Evolutionary conservation across 441 rosid species (phyloP).

Genomic region (Gossypium schwendimanii): DNA sequence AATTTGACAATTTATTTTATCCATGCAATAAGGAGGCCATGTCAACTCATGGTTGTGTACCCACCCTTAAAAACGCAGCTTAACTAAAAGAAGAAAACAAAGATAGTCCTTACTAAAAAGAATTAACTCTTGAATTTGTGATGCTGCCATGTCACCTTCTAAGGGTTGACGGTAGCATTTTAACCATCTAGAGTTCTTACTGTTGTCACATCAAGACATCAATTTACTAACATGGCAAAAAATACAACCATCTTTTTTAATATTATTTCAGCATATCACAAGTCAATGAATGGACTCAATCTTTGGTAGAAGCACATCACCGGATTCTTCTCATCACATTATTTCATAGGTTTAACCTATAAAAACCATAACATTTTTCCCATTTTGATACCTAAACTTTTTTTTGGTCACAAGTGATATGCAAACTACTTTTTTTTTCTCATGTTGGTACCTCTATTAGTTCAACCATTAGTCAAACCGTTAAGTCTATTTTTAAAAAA

Average conservation of each 20-base stretch:
- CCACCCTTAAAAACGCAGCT: not conserved
- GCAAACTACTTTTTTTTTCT: too few species aligned
- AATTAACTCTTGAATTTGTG: not conserved
- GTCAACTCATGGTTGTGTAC: not conserved
- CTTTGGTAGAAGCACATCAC: not conserved
- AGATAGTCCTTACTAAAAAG: not conserved
- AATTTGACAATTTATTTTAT: not conserved
- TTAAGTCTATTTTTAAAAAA: too few species aligned
- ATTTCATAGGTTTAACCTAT: not conserved
- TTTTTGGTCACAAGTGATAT: too few species aligned
- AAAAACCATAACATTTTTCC: too few species aligned
- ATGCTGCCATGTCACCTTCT: not conserved
- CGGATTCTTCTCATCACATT: conserved; percentile 3
- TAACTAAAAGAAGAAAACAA: conserved; percentile 5
- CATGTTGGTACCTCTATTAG: too few species aligned
- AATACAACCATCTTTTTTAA: not conserved
- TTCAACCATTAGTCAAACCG: too few species aligned
- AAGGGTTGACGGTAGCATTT: not conserved
- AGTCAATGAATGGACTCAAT: not conserved
- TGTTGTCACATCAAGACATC: not conserved
- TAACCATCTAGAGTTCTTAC: not conserved
- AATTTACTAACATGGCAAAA: not conserved
- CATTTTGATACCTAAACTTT: too few species aligned
- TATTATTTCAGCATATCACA: not conserved
- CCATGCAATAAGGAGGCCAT: not conserved